Evolutionary conservation across 73 alveolate species (phyloP).

Genomic region (Paramecium primaurelia): DNA sequence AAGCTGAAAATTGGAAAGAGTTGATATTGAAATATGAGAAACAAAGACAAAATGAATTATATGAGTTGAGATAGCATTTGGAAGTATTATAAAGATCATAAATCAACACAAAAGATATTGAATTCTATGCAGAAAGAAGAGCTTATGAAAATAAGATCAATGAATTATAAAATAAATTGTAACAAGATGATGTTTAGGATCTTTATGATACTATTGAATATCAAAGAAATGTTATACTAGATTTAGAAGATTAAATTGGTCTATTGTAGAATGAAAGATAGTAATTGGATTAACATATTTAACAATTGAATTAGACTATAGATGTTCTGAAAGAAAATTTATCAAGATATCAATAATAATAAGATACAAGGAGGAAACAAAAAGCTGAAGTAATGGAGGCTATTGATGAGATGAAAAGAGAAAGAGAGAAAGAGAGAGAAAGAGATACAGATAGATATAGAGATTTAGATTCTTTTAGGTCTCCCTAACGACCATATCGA

Average conservation of each 20-base stretch:
- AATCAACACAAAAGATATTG: slow-evolving; percentile 5
- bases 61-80: slow-evolving; percentile 14
- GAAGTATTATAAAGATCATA: slow-evolving; percentile 28
- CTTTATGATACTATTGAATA: slow-evolving; percentile 27
- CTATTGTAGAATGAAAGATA: neutral
- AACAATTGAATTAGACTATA: neutral
- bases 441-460: slow-evolving; percentile 27
- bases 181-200: slow-evolving; percentile 28
- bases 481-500: slow-evolving; percentile 25
- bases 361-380: slow-evolving; percentile 1
- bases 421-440: slow-evolving; percentile 29
- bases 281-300: neutral
- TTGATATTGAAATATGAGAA: slow-evolving; percentile 12
- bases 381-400: slow-evolving; percentile 36
- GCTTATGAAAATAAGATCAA: slow-evolving; percentile 50
- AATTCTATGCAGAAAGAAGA: slow-evolving; percentile 36
- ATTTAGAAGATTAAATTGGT: neutral
- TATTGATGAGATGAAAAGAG: slow-evolving; percentile 43
- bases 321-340: neutral
- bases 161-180: neutral
- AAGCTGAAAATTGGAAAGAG: slow-evolving; percentile 39
- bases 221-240: neutral
- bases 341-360: neutral
- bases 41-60: slow-evolving; percentile 37
- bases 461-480: slow-evolving; percentile 11